Evolutionary conservation across 2,329 filamentous ascomycete species (phyloP).

Genomic region (Neurospora sp.): DNA sequence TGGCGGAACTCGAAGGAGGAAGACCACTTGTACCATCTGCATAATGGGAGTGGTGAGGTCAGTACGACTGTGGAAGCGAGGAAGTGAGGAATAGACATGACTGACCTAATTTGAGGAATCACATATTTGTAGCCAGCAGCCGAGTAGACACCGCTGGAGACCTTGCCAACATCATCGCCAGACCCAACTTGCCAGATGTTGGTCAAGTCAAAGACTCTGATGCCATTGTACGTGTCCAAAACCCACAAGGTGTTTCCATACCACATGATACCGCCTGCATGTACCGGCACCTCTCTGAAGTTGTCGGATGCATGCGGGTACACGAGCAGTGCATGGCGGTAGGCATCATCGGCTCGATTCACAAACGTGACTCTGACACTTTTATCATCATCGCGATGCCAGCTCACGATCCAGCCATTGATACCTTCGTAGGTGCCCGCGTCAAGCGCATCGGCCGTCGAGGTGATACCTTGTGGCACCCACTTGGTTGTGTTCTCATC

Average conservation of each 20-base stretch:
- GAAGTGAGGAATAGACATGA: not conserved
- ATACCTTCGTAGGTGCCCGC: slow-evolving; percentile 24
- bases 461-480: slow-evolving; percentile 26
- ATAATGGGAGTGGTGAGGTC: not conserved
- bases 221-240: slow-evolving; percentile 24
- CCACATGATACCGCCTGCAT: slow-evolving; percentile 28
- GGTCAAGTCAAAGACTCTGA: slow-evolving; percentile 27
- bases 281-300: slow-evolving; percentile 23
- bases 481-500: slow-evolving; percentile 25
- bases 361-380: slow-evolving; percentile 25
- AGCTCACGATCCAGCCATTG: slow-evolving; percentile 25
- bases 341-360: slow-evolving; percentile 20
- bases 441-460: slow-evolving; percentile 23
- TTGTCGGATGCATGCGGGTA: slow-evolving; percentile 23
- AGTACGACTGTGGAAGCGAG: too few species aligned
- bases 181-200: slow-evolving; percentile 26
- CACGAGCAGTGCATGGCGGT: slow-evolving; percentile 26
- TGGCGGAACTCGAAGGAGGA: slow-evolving; percentile 21
- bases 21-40: slow-evolving; percentile 19
- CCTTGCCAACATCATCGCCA: slow-evolving; percentile 24
- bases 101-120: slow-evolving; percentile 25
- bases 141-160: slow-evolving; percentile 19
- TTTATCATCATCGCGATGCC: slow-evolving; percentile 22
- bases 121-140: slow-evolving; percentile 26
- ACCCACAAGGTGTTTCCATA: slow-evolving; percentile 27